Evolutionary conservation across 805 yeast species (phyloP).

Genomic region (Yarrowia deformans): DNA sequence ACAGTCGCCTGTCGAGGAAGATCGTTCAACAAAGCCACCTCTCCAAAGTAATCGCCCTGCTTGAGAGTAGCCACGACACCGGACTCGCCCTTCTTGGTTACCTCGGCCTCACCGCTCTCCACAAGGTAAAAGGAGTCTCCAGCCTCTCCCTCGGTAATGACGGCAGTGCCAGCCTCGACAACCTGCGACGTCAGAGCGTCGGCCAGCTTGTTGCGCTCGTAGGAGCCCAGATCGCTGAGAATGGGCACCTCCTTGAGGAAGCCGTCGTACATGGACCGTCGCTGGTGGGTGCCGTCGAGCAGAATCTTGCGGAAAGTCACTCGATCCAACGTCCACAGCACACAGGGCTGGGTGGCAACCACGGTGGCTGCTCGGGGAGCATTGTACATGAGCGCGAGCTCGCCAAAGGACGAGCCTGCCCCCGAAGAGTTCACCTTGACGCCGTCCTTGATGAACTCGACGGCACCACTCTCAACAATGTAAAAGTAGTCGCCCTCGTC

Average conservation of each 20-base stretch:
- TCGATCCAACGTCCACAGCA: constrained; percentile 92
- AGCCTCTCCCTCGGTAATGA: constrained; percentile 84
- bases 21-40: constrained; percentile 89
- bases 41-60: constrained; percentile 96
- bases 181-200: constrained; percentile 87
- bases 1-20: constrained; percentile 95
- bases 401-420: constrained; percentile 93
- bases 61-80: constrained; percentile 67
- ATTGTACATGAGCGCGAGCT: constrained; percentile 95
- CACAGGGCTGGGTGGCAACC: constrained; percentile 69
- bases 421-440: constrained; percentile 75
- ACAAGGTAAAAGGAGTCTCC: constrained; percentile 79
- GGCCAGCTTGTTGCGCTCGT: constrained; percentile 89
- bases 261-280: constrained; percentile 88
- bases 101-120: constrained; percentile 84
- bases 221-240: constrained; percentile 70
- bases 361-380: constrained; percentile 98
- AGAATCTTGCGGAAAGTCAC: constrained; percentile 90
- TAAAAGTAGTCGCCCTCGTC: constrained; percentile 95
- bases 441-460: constrained; percentile 79
- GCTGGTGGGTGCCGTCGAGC: constrained; percentile 86
- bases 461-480: constrained; percentile 82
- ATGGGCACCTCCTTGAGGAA: constrained; percentile 88
- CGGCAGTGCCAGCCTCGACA: constrained; percentile 72
- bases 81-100: constrained; percentile 60